Base-by-base conservation (phyloP, 305 asterid species). In the Fraxinus velutina region DNA sequence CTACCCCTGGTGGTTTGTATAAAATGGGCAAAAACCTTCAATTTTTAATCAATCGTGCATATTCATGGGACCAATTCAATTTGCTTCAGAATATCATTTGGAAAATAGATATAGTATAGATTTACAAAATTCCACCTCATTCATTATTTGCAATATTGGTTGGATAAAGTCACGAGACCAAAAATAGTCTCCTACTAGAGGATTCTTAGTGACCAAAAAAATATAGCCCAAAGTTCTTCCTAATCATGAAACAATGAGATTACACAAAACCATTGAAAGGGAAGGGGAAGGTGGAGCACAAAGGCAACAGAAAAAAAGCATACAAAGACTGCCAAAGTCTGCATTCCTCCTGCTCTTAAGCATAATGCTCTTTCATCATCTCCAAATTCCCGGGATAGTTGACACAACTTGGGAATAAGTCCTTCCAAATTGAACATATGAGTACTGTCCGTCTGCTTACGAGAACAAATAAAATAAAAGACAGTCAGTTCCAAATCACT, bases 391-490 rank as follows among this genome's bases (percentile, higher is more conserved):
- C 84, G 87, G 73, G 92, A 90, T 32, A 89, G 83, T 81, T 84
- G 88, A 80, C 92, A 87, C 52, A 89, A 74, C 74, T 86, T 89
- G 34, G 92, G 90, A 64, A 89, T 89, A 36, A 89, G 92, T 42
- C 92, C 92, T 81, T 89, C 92, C 83, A 89, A 86, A 87, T 86
- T 89, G 89, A 87, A 89, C 92, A 89, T 87, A 62, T 89, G 81
- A 42, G 90, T 86, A 77, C 90, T 83, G 42, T 89, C 90, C 71
- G 78, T 81, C 92, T 89, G 86, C 83, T 76, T 81, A 30, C 75
- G 36, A 71, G 75, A 71, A 70, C 75, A 73, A 52, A 70, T 29
- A 81, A 50, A 64, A 84, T 52, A 50, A 52, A 80, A 70, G 83
- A 74, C 47, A 78, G 30, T 55, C 66, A 55, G 66, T 80, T 44